phyloP scores from a whole-genome alignment of 306 rosid species.

The Potentilla sterilis region DNA sequence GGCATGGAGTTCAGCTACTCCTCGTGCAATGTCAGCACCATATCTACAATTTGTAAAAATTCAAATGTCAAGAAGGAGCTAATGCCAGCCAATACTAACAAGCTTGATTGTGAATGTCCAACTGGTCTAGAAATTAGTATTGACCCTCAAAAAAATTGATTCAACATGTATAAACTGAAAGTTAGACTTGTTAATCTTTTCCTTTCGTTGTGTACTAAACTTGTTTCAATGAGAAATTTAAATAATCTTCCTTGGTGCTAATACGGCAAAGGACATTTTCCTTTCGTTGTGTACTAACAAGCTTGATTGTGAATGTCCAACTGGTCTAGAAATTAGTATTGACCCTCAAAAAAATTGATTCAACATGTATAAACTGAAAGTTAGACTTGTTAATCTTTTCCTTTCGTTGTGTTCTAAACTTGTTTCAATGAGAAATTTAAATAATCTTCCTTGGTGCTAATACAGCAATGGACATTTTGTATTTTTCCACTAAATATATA shows the following conservation, averaged over 20 bases:
- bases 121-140: neutral
- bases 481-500: neutral
- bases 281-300: too few species aligned
- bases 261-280: neutral
- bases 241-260: neutral
- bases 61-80: constrained; percentile 27
- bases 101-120: constrained; percentile 1
- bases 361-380: neutral
- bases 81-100: constrained; percentile 12
- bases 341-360: constrained; percentile 1
- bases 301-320: neutral
- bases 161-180: neutral
- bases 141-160: constrained; percentile 1
- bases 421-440: neutral
- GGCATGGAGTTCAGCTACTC: constrained; percentile 97
- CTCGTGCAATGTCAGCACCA: constrained; percentile 95
- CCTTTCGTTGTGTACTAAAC: neutral
- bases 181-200: neutral
- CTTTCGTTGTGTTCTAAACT: neutral
- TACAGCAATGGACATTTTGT: neutral
- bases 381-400: neutral
- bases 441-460: neutral
- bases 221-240: neutral
- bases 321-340: neutral
- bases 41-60: constrained; percentile 57